A percentile compares a stretch with the other conserved stretches of the same genome.
phyloP scores from a whole-genome alignment of 2,329 filamentous ascomycete species.

The Onygenales sp. region DNA sequence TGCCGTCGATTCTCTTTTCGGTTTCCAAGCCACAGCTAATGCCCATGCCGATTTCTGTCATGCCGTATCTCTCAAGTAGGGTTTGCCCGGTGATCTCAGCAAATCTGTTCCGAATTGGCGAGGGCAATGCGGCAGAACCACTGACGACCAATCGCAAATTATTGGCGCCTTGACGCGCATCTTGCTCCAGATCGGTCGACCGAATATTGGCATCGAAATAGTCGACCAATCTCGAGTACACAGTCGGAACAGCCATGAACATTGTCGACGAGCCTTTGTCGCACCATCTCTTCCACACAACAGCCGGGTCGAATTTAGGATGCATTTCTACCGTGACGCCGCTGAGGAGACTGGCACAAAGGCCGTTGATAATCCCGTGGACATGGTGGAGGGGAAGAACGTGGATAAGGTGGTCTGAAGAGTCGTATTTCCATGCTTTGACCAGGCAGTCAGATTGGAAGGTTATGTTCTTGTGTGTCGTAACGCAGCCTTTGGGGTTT shows the following conservation, averaged over 20 bases:
- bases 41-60: constrained; percentile 43
- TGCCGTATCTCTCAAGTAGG: constrained; percentile 41
- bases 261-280: constrained; percentile 32
- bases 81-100: constrained; percentile 32
- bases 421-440: constrained; percentile 32
- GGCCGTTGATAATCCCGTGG: constrained; percentile 42
- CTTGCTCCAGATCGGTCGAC: constrained; percentile 23
- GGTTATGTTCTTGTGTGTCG: constrained; percentile 32
- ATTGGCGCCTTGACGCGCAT: constrained; percentile 23
- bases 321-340: constrained; percentile 42
- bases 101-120: constrained; percentile 32
- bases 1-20: constrained; percentile 35
- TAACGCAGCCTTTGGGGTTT: constrained; percentile 35
- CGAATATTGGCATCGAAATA: constrained; percentile 33
- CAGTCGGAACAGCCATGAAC: constrained; percentile 45
- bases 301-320: constrained; percentile 33
- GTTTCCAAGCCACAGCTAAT: constrained; percentile 36
- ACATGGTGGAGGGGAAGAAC: constrained; percentile 43
- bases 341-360: constrained; percentile 37
- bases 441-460: constrained; percentile 22
- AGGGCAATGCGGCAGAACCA: constrained; percentile 34
- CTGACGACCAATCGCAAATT: constrained; percentile 31
- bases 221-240: constrained; percentile 40
- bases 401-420: constrained; percentile 39
- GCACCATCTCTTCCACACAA: constrained; percentile 40